Evolutionary conservation across 257 asterid genomes (phyloP).

Genomic region (Solanum neorickii): DNA sequence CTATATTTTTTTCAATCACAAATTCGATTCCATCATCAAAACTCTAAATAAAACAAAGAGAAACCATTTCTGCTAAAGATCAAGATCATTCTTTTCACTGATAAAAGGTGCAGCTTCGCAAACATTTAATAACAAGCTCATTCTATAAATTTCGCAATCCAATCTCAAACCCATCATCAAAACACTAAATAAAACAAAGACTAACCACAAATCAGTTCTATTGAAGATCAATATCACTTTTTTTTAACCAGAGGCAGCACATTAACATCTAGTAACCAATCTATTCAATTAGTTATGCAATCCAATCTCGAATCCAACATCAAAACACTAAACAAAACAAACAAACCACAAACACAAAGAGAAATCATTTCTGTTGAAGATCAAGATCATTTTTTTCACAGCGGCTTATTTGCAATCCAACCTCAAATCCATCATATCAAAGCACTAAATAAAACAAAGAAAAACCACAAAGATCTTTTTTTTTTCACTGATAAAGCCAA

Average conservation of each 20-base stretch:
- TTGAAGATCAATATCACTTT: too few relatives aligned
- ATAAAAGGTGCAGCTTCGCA: too few relatives aligned
- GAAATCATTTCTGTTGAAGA: neutral
- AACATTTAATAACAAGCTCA: too few relatives aligned
- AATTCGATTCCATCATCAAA: too few relatives aligned
- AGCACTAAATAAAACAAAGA: neutral
- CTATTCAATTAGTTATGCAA: neutral
- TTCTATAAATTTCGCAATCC: too few relatives aligned
- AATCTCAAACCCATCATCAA: too few relatives aligned
- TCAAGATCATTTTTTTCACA: slow-evolving; percentile 3
- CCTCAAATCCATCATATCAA: neutral
- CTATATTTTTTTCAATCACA: too few relatives aligned
- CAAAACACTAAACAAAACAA: neutral
- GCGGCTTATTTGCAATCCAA: neutral
- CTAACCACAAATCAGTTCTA: neutral
- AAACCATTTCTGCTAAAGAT: neutral
- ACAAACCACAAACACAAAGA: neutral
- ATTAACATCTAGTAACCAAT: neutral
- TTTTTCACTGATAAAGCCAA: neutral
- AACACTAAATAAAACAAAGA: too few relatives aligned
- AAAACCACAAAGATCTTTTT: neutral
- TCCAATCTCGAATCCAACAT: neutral
- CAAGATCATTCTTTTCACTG: neutral
- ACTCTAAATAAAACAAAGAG: neutral
- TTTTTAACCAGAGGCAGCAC: neutral